phyloP scores from a whole-genome alignment of 2,329 filamentous ascomycete species.

The Pseudocercospora cruenta region DNA sequence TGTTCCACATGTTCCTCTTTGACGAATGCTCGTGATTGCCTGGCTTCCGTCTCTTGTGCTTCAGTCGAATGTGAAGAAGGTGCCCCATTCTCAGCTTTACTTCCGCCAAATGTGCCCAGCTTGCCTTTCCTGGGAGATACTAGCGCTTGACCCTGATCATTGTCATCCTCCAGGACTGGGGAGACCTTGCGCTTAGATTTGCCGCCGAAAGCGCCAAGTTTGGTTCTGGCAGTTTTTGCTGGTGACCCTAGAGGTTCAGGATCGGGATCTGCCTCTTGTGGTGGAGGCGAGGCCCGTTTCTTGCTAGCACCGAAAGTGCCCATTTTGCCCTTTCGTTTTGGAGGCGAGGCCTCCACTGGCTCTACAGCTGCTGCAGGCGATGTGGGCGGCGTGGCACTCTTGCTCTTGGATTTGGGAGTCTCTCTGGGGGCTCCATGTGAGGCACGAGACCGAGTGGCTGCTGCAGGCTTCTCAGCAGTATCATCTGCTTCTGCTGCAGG shows the following conservation, averaged over 20 bases:
- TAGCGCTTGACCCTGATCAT: neutral
- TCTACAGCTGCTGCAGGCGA: neutral
- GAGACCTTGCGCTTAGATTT: neutral
- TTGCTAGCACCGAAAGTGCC: conserved; percentile 10
- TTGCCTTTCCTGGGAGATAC: neutral
- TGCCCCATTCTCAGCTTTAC: conserved; percentile 5
- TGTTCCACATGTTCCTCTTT: conserved; percentile 1
- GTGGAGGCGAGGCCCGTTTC: neutral
- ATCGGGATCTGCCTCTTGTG: neutral
- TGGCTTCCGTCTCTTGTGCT: neutral
- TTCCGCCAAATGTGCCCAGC: conserved; percentile 15
- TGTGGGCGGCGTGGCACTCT: neutral
- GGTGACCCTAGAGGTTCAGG: neutral
- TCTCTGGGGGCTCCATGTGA: neutral
- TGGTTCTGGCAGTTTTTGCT: neutral
- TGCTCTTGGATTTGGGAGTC: neutral
- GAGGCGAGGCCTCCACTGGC: neutral
- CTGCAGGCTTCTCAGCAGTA: neutral
- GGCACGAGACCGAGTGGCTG: neutral
- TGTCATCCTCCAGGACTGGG: neutral
- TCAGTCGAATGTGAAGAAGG: neutral
- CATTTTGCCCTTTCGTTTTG: neutral
- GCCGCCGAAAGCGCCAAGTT: conserved; percentile 15
- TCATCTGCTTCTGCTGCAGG: neutral
- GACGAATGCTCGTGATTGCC: neutral